A percentile compares a stretch with the other conserved stretches of the same genome.
phyloP scores from a whole-genome alignment of 1,139 yeast species.

The Suhomyces ambrosiae region DNA sequence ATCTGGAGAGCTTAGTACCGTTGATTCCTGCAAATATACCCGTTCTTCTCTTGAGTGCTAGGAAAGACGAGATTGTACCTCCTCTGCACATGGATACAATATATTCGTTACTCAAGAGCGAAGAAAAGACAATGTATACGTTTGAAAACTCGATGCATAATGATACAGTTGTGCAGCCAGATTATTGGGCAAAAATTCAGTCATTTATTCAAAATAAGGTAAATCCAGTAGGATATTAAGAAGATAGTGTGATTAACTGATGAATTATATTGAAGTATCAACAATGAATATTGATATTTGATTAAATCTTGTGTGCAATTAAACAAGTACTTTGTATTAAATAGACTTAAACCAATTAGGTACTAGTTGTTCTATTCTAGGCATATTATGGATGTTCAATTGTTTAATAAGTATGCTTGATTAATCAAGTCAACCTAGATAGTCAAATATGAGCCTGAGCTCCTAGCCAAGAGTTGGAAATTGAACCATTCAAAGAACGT shows the following conservation, averaged over 20 bases:
- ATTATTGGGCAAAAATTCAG: slow-evolving; percentile 71
- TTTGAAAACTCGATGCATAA: slow-evolving; percentile 72
- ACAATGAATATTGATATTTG: no score
- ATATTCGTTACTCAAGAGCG: slow-evolving; percentile 49
- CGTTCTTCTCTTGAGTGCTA: slow-evolving; percentile 70
- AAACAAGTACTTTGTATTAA: no score
- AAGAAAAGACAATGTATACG: slow-evolving; percentile 48
- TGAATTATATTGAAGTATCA: no score
- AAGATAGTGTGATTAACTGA: not conserved
- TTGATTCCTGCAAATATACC: slow-evolving; percentile 59
- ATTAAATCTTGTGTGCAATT: no score
- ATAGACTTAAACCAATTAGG: no score
- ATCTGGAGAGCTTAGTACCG: slow-evolving; percentile 65
- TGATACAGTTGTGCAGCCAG: slow-evolving; percentile 72
- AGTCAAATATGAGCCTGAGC: no score
- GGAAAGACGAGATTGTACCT: slow-evolving; percentile 87
- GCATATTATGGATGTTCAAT: no score
- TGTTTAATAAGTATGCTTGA: no score
- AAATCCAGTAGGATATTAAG: slow-evolving; percentile 41
- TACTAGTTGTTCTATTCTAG: no score
- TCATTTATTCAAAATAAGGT: slow-evolving; percentile 52
- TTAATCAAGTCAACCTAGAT: no score
- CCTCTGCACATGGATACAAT: slow-evolving; percentile 76
- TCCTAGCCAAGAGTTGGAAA: no score
- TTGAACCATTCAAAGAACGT: no score